Base-by-base conservation (phyloP, 108 stramenopile species). In the Conticribra weissflogii region DNA sequence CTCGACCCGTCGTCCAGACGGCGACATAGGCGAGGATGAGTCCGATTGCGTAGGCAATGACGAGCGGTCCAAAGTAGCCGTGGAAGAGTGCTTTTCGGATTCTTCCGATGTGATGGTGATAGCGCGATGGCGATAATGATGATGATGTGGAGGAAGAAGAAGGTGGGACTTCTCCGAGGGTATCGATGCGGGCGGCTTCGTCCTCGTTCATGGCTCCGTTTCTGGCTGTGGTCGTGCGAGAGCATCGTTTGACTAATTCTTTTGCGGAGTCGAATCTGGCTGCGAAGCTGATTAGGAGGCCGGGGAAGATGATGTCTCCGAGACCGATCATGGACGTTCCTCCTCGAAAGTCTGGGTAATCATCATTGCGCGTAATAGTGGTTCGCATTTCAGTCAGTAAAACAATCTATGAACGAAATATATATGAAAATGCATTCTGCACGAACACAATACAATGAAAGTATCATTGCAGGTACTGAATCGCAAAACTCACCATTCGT, bases 241-340 rank as follows among this genome's bases (percentile, higher is more conserved):
- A 63, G 24, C 68, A 76, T 36, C 64, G 65, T 29, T 29, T 76
- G 19, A 70, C 54, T 17, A 76, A 24, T 19, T 9, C 30, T 48
- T 65, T 80, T 23, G 91, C 87, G 0, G 88, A 87, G 76, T 90
- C 89, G 69, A 68, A 86, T 24, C 89, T 85, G 24, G 78, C 78
- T 19, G 86, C 86, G 55, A 88, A 86, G 27, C 84, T 77, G 36
- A 91, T 65, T 21, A 91, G 62, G 54, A 91, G 61, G 17, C 90
- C 90, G 15, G 90, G 90, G 62, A 98, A 64, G 32, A 90, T 77
- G 68, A 98, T 96, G 68, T 98, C 97, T 17, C 96, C 96, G 34
- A 98, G 56, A 36, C 97, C 97, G 54, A 98, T 77, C 81, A 98
- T 81, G 52, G 81, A 82, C 29, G 84, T 79, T 17, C 95, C 93